These are phyloP conservation scores for Simmondsia chinensis DNA, from an alignment of 148 eudicot genomes.

Conservation along the genomic window DNA sequence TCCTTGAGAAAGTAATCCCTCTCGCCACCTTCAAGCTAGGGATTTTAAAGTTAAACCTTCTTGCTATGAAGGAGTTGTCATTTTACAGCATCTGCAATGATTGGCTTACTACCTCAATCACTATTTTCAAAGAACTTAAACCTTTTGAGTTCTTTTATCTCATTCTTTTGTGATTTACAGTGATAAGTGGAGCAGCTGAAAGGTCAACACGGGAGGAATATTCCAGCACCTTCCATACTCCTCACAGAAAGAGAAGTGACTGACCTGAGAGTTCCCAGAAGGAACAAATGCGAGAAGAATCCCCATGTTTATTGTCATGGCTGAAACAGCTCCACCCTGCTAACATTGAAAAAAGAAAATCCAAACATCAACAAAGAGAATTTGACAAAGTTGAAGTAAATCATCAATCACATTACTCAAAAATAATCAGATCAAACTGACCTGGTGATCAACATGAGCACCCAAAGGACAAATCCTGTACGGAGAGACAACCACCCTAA, in stretches of 20 bases:
- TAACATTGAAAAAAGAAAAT: conserved; percentile 9
- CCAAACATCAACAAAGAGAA: too few relatives aligned
- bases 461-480: conserved; percentile 98
- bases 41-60: too few relatives aligned
- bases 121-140: too few relatives aligned
- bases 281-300: conserved; percentile 93
- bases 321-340: conserved; percentile 94
- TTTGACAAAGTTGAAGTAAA: conserved; percentile 1
- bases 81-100: too few relatives aligned
- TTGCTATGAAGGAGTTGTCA: too few relatives aligned
- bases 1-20: too few relatives aligned
- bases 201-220: not conserved
- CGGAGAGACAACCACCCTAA: conserved; percentile 77
- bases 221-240: not conserved
- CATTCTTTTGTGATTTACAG: too few relatives aligned
- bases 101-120: too few relatives aligned
- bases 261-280: conserved; percentile 72
- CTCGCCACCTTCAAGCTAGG: too few relatives aligned
- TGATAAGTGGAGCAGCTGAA: not conserved
- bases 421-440: conserved; percentile 6
- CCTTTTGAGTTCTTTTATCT: too few relatives aligned
- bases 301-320: conserved; percentile 88
- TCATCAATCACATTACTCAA: not conserved
- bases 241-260: not conserved
- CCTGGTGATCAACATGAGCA: conserved; percentile 99